A percentile compares a stretch with the other conserved stretches of the same genome.
Evolutionary conservation across 2,329 filamentous ascomycete species (phyloP).

Genomic region (Peltaster fructicola): DNA sequence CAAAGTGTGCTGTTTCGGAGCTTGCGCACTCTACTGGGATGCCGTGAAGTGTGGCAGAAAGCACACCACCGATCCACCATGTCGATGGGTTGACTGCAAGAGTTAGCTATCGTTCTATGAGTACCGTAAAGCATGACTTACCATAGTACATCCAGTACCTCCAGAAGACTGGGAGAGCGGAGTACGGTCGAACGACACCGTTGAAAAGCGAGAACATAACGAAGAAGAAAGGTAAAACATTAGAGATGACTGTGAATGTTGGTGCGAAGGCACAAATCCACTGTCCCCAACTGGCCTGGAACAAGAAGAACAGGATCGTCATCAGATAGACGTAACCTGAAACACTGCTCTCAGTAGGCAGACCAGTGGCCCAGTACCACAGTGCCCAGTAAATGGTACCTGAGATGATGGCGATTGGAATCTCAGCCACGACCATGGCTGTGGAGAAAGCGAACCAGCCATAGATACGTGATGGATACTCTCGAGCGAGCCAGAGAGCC

Average conservation of each 20-base stretch:
- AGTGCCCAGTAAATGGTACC: slow-evolving; percentile 52
- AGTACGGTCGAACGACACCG: slow-evolving; percentile 55
- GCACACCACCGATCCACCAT: slow-evolving; percentile 54
- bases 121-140: no score
- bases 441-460: slow-evolving; percentile 62
- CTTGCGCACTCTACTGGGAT: slow-evolving; percentile 27
- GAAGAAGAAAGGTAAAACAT: slow-evolving; percentile 64
- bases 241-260: slow-evolving; percentile 60
- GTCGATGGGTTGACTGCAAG: slow-evolving; percentile 51
- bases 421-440: slow-evolving; percentile 54
- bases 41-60: slow-evolving; percentile 42
- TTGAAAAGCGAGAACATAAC: slow-evolving; percentile 63
- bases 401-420: slow-evolving; percentile 49
- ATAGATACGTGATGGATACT: slow-evolving; percentile 59
- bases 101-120: no score
- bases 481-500: slow-evolving; percentile 53
- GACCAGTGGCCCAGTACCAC: slow-evolving; percentile 61
- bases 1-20: slow-evolving; percentile 46
- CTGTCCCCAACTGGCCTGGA: slow-evolving; percentile 59
- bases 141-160: slow-evolving; percentile 54
- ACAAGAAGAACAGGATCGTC: slow-evolving; percentile 60
- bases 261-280: slow-evolving; percentile 75
- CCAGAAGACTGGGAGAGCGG: slow-evolving; percentile 50
- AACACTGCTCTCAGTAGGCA: slow-evolving; percentile 45
- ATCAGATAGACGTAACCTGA: slow-evolving; percentile 66